A percentile compares a stretch with the other conserved stretches of the same genome.
Evolutionary conservation across 495 filamentous ascomycete species (phyloP).

Genomic region (Filosporella fistucella): DNA sequence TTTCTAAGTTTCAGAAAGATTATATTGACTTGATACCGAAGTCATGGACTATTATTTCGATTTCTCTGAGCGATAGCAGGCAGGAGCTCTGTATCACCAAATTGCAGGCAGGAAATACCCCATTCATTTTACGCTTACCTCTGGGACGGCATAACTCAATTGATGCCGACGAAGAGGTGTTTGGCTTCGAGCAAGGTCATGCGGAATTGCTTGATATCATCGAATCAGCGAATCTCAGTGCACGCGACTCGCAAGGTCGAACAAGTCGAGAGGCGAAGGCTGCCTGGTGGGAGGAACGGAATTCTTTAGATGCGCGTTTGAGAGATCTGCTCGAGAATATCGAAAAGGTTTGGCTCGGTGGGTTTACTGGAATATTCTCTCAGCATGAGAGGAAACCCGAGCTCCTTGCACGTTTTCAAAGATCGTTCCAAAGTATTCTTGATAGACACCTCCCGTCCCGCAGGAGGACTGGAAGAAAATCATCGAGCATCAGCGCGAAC

Average conservation of each 20-base stretch:
- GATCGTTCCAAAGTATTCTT: constrained; percentile 73
- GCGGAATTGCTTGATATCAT: constrained; percentile 81
- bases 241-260: constrained; percentile 65
- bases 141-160: constrained; percentile 74
- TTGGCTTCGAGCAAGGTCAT: constrained; percentile 74
- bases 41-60: constrained; percentile 79
- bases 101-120: constrained; percentile 64
- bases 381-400: constrained; percentile 55
- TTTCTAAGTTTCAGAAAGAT: constrained; percentile 57
- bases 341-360: constrained; percentile 90
- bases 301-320: constrained; percentile 71
- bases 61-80: constrained; percentile 72
- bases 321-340: constrained; percentile 77
- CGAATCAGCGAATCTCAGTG: constrained; percentile 68
- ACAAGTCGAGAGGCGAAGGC: constrained; percentile 58
- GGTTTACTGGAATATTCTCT: constrained; percentile 87
- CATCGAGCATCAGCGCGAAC: constrained; percentile 42
- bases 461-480: constrained; percentile 49
- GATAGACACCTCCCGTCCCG: constrained; percentile 87
- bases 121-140: constrained; percentile 82
- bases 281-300: constrained; percentile 85
- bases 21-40: constrained; percentile 79
- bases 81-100: constrained; percentile 82
- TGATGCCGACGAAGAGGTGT: constrained; percentile 75
- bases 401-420: constrained; percentile 67